Evolutionary conservation across 306 rosid genomes (phyloP).

Genomic region (Lathyrus sativus): DNA sequence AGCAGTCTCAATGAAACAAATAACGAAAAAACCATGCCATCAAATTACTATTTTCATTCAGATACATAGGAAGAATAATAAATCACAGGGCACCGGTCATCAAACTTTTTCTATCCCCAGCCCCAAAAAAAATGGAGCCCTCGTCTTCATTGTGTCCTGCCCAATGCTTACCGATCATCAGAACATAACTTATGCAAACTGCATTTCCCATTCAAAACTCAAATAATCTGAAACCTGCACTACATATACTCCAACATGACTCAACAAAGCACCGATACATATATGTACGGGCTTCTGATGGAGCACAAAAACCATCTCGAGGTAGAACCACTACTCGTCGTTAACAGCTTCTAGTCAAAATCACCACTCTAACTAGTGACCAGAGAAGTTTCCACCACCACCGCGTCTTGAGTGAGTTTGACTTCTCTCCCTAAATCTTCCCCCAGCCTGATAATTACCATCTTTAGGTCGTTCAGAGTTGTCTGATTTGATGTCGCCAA

Average conservation of each 20-base stretch:
- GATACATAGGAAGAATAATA: conserved; percentile 48
- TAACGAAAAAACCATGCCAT: conserved; percentile 37
- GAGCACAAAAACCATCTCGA: conserved; percentile 32
- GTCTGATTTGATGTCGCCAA: conserved; percentile 49
- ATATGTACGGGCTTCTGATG: conserved; percentile 42
- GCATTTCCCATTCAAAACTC: conserved; percentile 33
- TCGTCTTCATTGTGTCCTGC: conserved; percentile 44
- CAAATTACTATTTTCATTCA: conserved; percentile 53
- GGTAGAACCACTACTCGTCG: conserved; percentile 41
- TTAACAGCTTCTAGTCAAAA: conserved; percentile 51
- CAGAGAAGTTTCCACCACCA: conserved; percentile 74
- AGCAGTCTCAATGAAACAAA: conserved; percentile 28
- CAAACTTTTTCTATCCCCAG: conserved; percentile 37
- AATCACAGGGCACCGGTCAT: conserved; percentile 39
- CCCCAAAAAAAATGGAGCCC: conserved; percentile 37
- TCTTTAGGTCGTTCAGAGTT: conserved; percentile 61
- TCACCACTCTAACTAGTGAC: conserved; percentile 54
- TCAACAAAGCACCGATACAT: conserved; percentile 30
- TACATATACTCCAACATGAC: conserved; percentile 47
- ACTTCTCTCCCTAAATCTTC: conserved; percentile 72
- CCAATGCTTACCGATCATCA: conserved; percentile 40
- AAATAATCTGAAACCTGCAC: conserved; percentile 18
- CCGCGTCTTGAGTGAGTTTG: conserved; percentile 75
- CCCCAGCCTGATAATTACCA: conserved; percentile 46
- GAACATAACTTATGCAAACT: conserved; percentile 28